A percentile compares a stretch with the other conserved stretches of the same genome.
Evolutionary conservation across 805 yeast species (phyloP).

Genomic region (Vanderwaltozyma yarrowii): DNA sequence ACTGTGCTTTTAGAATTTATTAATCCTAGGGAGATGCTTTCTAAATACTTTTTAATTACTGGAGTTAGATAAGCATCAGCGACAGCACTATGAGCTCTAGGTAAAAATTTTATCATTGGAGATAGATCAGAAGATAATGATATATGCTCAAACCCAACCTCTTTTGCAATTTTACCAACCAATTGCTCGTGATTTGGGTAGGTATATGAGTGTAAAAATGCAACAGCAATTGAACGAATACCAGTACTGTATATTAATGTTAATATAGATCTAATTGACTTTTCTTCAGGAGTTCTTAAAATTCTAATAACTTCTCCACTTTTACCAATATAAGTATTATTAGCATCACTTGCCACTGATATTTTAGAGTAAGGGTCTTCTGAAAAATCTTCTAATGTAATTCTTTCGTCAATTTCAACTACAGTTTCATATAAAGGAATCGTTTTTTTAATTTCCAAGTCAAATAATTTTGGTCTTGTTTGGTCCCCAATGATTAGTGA

Average conservation of each 20-base stretch:
- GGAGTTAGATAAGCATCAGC: conserved; percentile 84
- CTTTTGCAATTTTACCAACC: conserved; percentile 49
- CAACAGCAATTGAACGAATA: conserved; percentile 58
- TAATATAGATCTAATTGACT: conserved; percentile 34
- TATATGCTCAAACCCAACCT: conserved; percentile 58
- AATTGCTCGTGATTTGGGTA: conserved; percentile 57
- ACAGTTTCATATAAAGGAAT: conserved; percentile 65
- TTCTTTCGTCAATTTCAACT: conserved; percentile 81
- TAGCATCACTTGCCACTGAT: conserved; percentile 13
- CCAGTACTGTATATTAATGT: conserved; percentile 43
- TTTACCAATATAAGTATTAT: conserved; percentile 40
- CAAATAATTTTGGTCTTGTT: conserved; percentile 83
- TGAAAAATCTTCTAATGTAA: conserved; percentile 69
- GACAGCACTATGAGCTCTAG: conserved; percentile 66
- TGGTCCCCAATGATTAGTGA: conserved; percentile 81
- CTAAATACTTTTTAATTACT: conserved; percentile 54
- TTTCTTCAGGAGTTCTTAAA: conserved; percentile 39
- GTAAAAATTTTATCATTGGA: conserved; percentile 71
- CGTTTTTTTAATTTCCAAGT: conserved; percentile 63
- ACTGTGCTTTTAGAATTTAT: conserved; percentile 36
- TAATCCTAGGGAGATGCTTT: conserved; percentile 53
- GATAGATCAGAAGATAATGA: conserved; percentile 59
- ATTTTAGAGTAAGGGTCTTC: conserved; percentile 49
- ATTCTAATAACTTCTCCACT: conserved; percentile 62
- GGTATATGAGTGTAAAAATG: conserved; percentile 64